phyloP scores from a whole-genome alignment of 2,329 filamentous ascomycete genomes.

The Neopestalotiopsis sp. region DNA sequence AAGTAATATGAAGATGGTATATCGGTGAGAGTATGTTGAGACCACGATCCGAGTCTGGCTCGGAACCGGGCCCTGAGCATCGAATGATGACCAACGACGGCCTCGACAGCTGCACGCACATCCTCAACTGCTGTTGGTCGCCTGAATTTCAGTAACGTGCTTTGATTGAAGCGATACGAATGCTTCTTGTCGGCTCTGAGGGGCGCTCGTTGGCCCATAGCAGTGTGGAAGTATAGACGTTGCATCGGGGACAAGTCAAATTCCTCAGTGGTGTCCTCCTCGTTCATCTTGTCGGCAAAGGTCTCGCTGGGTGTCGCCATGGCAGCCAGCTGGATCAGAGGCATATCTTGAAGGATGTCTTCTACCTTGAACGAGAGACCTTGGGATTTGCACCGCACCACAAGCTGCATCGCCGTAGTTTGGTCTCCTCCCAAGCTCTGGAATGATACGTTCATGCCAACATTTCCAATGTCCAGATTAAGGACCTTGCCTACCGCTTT shows the following conservation, averaged over 20 bases:
- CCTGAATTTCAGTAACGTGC: constrained; percentile 52
- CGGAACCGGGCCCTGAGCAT: constrained; percentile 58
- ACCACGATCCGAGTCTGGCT: constrained; percentile 47
- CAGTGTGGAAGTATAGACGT: constrained; percentile 56
- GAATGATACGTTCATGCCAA: constrained; percentile 50
- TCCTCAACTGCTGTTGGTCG: constrained; percentile 47
- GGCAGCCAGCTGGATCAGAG: constrained; percentile 44
- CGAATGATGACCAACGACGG: constrained; percentile 54
- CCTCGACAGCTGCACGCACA: constrained; percentile 53
- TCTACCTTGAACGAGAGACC: constrained; percentile 42
- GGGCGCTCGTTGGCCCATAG: constrained; percentile 43
- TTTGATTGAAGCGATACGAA: constrained; percentile 56
- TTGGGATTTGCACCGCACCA: constrained; percentile 43
- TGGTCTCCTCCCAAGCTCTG: constrained; percentile 46
- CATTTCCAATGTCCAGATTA: constrained; percentile 42
- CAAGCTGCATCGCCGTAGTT: constrained; percentile 44
- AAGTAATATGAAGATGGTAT: constrained; percentile 50
- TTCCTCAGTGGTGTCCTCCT: constrained; percentile 38
- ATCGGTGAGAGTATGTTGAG: constrained; percentile 49
- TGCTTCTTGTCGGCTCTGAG: constrained; percentile 37
- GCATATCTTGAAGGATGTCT: constrained; percentile 44
- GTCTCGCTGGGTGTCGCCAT: constrained; percentile 40
- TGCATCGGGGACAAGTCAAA: constrained; percentile 61
- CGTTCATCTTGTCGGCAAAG: constrained; percentile 38
- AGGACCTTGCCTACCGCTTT: constrained; percentile 44